Base-by-base conservation (phyloP, 345 rosid genomes). In the Sisymbrium altissimum region DNA sequence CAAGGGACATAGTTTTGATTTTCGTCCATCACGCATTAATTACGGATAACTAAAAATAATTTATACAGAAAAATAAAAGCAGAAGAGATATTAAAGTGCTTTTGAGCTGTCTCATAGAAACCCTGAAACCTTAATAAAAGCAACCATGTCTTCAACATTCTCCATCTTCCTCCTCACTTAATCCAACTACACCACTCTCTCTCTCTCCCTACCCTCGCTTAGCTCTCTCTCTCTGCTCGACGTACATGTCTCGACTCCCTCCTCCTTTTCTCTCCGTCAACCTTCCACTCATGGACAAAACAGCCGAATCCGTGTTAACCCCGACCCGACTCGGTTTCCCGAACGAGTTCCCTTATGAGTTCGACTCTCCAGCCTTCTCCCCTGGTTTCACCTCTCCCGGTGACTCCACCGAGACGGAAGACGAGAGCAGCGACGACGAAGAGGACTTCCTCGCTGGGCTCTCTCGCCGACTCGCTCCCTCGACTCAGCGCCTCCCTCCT, bases 381-480 rank as follows among this genome's bases (percentile, higher is more conserved):
- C 72, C 77, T 18, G 84, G 80, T 6, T 75, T 80, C 46, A 65
- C 81, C 21, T 88, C 91, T 13, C 90, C 97, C 3, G 78, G 81
- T 5, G 86, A 86, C 56, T 88, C 97, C 5, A 79, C 88, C 0
- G 80, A 68, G 65, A 76, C 79, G 0, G 94, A 86, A 59, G 71
- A 66, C 6, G 81, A 78, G 2, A 72, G 74, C 39, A 82, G 82
- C 58, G 88, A 89, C 58, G 98, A 89, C 36, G 97, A 89, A 30
- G 89, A 88, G 25, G 97, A 88, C 67, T 87, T 79, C 32, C 84
- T 91, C 1, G 89, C 92, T 21, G 86, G 86, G 27, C 71, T 88
- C 21, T 78, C 85, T 64, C 96, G 91, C 38, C 89, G 88, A 4
- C 81, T 94, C 80, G 82, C 85, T 73, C 89, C 74, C 35, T 83